These are phyloP conservation scores for Bacidia gigantensis DNA, from an alignment of 495 filamentous ascomycete species.

Conservation along the genomic window DNA sequence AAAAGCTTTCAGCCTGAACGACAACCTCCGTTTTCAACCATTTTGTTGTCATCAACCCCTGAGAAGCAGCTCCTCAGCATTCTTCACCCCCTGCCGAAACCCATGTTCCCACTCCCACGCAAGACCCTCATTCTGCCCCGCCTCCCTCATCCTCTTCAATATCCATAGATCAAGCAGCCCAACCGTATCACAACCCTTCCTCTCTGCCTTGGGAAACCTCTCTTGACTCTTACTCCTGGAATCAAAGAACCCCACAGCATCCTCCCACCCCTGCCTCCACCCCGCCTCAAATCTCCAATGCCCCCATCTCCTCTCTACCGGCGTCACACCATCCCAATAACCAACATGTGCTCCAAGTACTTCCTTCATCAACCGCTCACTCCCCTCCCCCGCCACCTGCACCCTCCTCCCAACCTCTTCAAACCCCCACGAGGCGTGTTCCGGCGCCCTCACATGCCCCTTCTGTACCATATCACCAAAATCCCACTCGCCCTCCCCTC, in stretches of 20 bases:
- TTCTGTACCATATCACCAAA: conserved; percentile 32
- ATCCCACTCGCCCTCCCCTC: conserved; percentile 42
- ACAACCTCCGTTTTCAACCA: not conserved
- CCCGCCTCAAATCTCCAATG: conserved; percentile 37
- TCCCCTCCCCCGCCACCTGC: conserved; percentile 19
- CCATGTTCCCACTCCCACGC: conserved; percentile 41
- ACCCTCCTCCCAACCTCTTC: not conserved
- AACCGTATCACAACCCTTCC: conserved; percentile 29
- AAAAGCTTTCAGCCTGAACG: too few relatives aligned
- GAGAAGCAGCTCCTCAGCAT: conserved; percentile 20
- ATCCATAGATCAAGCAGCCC: conserved; percentile 40
- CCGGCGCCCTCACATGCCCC: conserved; percentile 27
- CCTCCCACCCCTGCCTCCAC: conserved; percentile 38
- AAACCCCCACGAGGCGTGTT: conserved; percentile 11
- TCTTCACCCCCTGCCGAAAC: conserved; percentile 29
- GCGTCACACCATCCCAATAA: conserved; percentile 32
- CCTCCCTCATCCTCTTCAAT: conserved; percentile 36
- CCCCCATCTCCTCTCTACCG: conserved; percentile 30
- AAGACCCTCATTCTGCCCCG: conserved; percentile 25
- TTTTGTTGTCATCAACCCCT: not conserved
- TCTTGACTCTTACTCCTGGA: conserved; percentile 17
- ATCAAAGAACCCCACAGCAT: conserved; percentile 36
- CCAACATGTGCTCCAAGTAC: conserved; percentile 24
- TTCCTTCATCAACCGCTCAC: conserved; percentile 18
- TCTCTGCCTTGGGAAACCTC: conserved; percentile 4